Base-by-base conservation (phyloP, 1,284 basidiomycete genomes). In the Termitomyces sp. region DNA sequence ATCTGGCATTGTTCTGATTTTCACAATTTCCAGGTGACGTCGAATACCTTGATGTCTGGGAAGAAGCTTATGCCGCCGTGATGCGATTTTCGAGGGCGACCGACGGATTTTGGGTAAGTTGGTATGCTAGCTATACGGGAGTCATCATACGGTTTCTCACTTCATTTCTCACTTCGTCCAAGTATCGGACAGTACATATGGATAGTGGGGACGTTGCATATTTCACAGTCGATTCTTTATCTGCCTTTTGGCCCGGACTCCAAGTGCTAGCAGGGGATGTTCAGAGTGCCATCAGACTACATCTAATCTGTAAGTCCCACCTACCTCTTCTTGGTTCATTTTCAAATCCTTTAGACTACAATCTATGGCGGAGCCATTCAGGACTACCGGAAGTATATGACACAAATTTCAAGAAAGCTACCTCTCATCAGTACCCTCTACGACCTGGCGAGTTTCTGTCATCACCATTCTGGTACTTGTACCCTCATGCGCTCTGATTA, bases 341-440 rank as follows among this genome's bases (percentile, higher is more conserved):
- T 24, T 57, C 34, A 31, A 26, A 28, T 36, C 36, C 33, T 3
- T 10, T 57, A 92, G 93, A 89, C 73, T 95, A 90, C 84, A 93
- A 95, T 71, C 67, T 95, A 43, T 98, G 94, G 94, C 77, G 83
- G 63, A 81, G 83, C 53, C 84, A 91, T 70, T 83, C 84, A 15
- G 94, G 90, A 26, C 73, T 96, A 47, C 94, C 94, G 6, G 94
- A 98, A 71, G 84, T 93, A 21, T 98, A 89, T 76, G 89, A 92
- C 64, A 89, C 88, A 67, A 81, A 82, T 61, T 84, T 77, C 59
- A 83, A 82, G 63, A 72, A 79, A 58, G 86, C 89, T 10, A 92
- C 90, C 3, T 86, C 90, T 58, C 75, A 83, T 54, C 89, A 91
- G 60, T 96, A 93, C 64, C 93, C 93, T 8, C 74, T 94, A 53